Percentiles rank a stretch among this genome's conserved stretches.
These are phyloP conservation scores for Fusarium proliferatum DNA, from an alignment of 2,329 filamentous ascomycete genomes.

Conservation along the genomic window DNA sequence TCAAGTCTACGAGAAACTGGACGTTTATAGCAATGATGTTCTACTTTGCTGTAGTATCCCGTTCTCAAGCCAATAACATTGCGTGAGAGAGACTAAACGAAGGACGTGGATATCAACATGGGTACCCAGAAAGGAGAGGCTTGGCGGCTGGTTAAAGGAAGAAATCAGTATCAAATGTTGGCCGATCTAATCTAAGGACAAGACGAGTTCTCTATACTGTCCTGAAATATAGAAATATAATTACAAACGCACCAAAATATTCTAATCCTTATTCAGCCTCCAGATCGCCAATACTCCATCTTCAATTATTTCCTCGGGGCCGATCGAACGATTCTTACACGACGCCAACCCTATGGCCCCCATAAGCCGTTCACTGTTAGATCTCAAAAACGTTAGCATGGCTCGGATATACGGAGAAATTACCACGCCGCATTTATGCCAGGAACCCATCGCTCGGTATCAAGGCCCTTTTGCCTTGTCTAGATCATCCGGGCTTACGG, in stretches of 20 bases:
- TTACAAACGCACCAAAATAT: neutral
- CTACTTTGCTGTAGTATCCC: no score
- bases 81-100: neutral
- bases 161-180: neutral
- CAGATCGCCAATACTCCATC: neutral
- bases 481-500: neutral
- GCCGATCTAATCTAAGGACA: neutral
- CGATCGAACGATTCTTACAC: neutral
- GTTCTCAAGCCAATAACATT: neutral
- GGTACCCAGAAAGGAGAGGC: conserved; percentile 14
- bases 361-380: neutral
- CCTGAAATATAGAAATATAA: neutral
- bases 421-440: neutral
- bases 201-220: neutral
- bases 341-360: neutral
- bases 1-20: neutral
- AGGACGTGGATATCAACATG: neutral
- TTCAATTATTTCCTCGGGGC: no score
- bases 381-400: neutral
- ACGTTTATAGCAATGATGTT: neutral
- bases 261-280: neutral
- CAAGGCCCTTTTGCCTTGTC: neutral
- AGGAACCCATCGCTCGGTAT: no score
- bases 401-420: neutral
- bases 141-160: neutral